Evolutionary conservation across 768 basidiomycete species (phyloP).

Genomic region (Trametes cinnabarina): DNA sequence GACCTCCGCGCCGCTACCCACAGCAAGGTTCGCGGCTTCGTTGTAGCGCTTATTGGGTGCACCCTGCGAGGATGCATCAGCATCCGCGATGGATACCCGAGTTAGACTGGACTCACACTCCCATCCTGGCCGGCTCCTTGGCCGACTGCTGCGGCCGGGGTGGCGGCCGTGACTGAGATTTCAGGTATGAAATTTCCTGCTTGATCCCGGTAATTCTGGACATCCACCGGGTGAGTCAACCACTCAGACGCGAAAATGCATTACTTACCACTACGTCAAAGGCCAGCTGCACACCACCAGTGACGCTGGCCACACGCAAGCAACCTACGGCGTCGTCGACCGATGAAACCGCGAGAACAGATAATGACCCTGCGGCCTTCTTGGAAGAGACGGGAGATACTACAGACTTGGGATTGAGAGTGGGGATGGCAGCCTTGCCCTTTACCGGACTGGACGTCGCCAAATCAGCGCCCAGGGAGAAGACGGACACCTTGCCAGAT

Average conservation of each 20-base stretch:
- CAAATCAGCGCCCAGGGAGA: conserved; percentile 50
- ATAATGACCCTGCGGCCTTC: conserved; percentile 33
- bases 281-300: conserved; percentile 55
- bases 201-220: conserved; percentile 54
- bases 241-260: neutral
- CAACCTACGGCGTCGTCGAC: conserved; percentile 39
- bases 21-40: conserved; percentile 58
- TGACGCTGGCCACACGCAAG: conserved; percentile 52
- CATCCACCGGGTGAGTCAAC: neutral
- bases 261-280: conserved; percentile 58
- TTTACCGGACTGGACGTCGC: conserved; percentile 38
- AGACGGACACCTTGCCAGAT: conserved; percentile 58
- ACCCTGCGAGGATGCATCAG: conserved; percentile 30
- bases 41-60: conserved; percentile 62
- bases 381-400: conserved; percentile 42
- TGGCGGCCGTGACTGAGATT: conserved; percentile 28
- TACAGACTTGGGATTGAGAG: conserved; percentile 52
- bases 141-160: conserved; percentile 38
- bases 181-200: conserved; percentile 53
- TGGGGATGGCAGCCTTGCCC: conserved; percentile 46
- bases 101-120: neutral
- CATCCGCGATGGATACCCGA: neutral
- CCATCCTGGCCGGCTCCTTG: conserved; percentile 24
- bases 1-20: conserved; percentile 64
- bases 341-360: conserved; percentile 49